Base-by-base conservation (phyloP, 306 rosid genomes). In the Vicia faba region DNA sequence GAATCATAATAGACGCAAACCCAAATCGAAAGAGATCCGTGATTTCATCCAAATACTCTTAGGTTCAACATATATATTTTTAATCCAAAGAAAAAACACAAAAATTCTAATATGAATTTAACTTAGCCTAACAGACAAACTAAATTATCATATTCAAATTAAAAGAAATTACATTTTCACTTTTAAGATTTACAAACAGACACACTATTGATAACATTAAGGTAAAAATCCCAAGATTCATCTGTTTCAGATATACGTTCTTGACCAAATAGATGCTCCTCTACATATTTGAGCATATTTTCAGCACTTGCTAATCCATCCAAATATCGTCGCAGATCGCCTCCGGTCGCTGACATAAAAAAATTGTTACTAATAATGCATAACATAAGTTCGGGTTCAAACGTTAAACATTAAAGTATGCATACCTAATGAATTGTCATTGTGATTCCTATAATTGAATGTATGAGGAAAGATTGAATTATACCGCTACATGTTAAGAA, bases 361-460 rank as follows among this genome's bases (percentile, higher is more conserved):
- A 69, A 66, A 39, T 49, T 72, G 35, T 66, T n/a, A 46, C 15
- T 35, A 9, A 8, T 41, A 6, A 45, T 25, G 7, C 62, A 28
- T n/a, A 61, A 1, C 15, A 41, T 12, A 11, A 8, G 41, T 5
- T 44, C 19, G 4, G 50, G 2, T 1, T 5, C 3, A n/a, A 43
- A 13, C 7, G 7, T 3, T 44, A 49, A 15, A 49, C 4, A 49
- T 18, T 11, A 3, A 18, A 8, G 4, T 18, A 9, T 8, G 4
- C 58, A 80, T 87, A 88, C 96, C 96, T 70, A 88, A 58, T 12
- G 88, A 85, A 60, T 68, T 79, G 77, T 91, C 96, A 1, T 44
- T 8, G 54, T 20, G 44, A 67, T 76, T 74, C 64, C 45, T 61
- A 81, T 75, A 85, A 6, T n/a, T 74, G 83, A 68, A 92, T 11